Percentiles rank a stretch among this genome's conserved stretches.
phyloP scores from a whole-genome alignment of 129 eudicot genomes.

The Calendula officinalis region DNA sequence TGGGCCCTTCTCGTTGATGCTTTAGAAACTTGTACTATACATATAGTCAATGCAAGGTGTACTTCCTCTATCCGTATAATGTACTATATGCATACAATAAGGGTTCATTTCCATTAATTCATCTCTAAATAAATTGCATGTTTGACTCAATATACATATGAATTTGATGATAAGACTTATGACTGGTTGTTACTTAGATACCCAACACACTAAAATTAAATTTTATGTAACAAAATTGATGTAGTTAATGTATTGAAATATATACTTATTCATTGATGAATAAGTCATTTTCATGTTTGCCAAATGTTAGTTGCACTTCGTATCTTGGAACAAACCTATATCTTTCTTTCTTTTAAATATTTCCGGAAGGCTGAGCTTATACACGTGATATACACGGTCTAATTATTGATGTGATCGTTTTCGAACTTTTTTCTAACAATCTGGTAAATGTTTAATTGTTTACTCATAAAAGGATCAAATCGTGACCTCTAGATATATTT shows the following conservation, averaged over 20 bases:
- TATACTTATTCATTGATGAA: neutral
- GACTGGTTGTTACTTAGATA: neutral
- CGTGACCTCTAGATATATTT: too few relatives aligned
- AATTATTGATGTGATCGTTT: too few relatives aligned
- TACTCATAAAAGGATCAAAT: too few relatives aligned
- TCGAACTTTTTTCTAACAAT: too few relatives aligned
- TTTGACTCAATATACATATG: neutral
- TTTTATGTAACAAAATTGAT: too few relatives aligned
- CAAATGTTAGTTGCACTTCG: too few relatives aligned
- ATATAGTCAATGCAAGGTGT: slow-evolving; percentile 21
- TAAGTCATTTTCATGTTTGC: neutral
- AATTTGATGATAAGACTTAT: neutral
- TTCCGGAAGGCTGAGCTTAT: too few relatives aligned
- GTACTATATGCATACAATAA: neutral
- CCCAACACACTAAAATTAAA: too few relatives aligned
- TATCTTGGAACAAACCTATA: too few relatives aligned
- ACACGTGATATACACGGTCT: too few relatives aligned
- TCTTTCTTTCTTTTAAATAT: too few relatives aligned
- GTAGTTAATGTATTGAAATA: neutral
- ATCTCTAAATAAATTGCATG: neutral
- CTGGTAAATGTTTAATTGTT: too few relatives aligned
- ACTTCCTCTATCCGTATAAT: slow-evolving; percentile 25
- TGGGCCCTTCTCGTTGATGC: slow-evolving; percentile 24
- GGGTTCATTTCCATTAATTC: neutral
- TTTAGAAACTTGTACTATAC: slow-evolving; percentile 29